Evolutionary conservation across 2,329 filamentous ascomycete species (phyloP), one percentile per base, ranked within the genome.

Genomic region (Paracoccidioides brasiliensis): DNA sequence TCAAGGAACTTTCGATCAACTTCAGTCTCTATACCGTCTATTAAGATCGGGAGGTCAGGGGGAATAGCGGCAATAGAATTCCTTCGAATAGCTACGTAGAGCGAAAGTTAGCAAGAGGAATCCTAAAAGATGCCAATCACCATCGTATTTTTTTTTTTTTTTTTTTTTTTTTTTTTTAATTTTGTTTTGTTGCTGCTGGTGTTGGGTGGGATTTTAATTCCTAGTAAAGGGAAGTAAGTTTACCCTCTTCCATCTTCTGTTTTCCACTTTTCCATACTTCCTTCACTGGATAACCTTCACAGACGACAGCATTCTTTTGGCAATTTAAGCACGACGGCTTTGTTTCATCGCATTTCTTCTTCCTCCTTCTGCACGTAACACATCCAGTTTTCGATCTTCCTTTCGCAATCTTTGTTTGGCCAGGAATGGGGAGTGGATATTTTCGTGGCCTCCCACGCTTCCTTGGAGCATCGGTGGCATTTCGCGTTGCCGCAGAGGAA

Each of bases 221-320:
- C 22, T 22, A 22, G 22, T 2, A 37, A 12, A 10, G 15, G 28
- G 33, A 15, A 22, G 22, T 1, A 15, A 7, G 10, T 35, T 62
- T 66, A 79, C 77, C 74, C 69, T 88, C 83, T 73, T 86, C 83
- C 38, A 81, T 78, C 66, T 78, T 85, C 69, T 91, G 86, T 67
- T 82, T 88, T 33, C 89, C 88, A 65, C 88, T 90, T 69, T 84
- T 88, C 90, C 90, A 95, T 53, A 89, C 80, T 57, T 88, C 85
- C 67, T 89, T 89, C 59, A 88, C 85, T 52, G 88, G 87, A 66
- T 95, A 95, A 10, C 90, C 90, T 71, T 95, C 89, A 67, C 90
- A 95, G 10, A 90, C 82, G 10, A 95, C 88, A 7, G 89, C 88
- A 68, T 95, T 95, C 77, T 95, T 95, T 72, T 93, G 85, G 66